Percentiles rank a stretch among this genome's conserved stretches.
These are phyloP conservation scores for Senna tora DNA, from an alignment of 306 rosid genomes.

Conservation along the genomic window DNA sequence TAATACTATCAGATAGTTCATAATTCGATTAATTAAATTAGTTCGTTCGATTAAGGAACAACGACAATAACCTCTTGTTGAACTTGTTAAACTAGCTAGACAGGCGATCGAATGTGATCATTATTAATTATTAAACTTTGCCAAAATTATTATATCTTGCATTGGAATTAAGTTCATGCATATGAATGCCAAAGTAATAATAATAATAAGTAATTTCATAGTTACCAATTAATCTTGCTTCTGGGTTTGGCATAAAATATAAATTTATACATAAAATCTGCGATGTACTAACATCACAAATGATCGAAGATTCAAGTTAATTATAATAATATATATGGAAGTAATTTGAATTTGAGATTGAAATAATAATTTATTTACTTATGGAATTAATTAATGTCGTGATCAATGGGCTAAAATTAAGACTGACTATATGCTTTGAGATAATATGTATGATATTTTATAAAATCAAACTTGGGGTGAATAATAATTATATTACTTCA, in stretches of 20 bases:
- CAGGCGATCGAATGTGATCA: neutral
- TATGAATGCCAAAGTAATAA: neutral
- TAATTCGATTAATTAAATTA: too few species aligned
- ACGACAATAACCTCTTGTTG: too few species aligned
- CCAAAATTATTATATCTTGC: too few species aligned
- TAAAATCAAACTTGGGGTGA: slow-evolving; percentile 1
- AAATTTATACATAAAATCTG: slow-evolving; percentile 44
- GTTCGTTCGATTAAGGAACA: too few species aligned
- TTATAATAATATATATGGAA: too few species aligned
- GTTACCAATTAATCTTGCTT: slow-evolving; percentile 25
- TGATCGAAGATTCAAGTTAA: neutral
- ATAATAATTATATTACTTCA: neutral
- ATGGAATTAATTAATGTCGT: neutral
- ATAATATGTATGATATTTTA: neutral
- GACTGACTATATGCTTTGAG: neutral
- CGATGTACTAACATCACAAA: slow-evolving; percentile 38
- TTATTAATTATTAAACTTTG: too few species aligned
- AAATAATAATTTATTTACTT: neutral
- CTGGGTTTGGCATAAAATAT: slow-evolving; percentile 32
- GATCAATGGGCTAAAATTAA: neutral
- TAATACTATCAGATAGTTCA: too few species aligned
- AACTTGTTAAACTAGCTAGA: neutral
- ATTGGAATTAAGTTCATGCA: neutral
- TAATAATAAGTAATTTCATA: neutral
- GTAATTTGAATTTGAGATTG: too few species aligned